Conservation (phyloP, 2,329 filamentous ascomycete genomes). For the Ceratocystis huliohia region DNA sequence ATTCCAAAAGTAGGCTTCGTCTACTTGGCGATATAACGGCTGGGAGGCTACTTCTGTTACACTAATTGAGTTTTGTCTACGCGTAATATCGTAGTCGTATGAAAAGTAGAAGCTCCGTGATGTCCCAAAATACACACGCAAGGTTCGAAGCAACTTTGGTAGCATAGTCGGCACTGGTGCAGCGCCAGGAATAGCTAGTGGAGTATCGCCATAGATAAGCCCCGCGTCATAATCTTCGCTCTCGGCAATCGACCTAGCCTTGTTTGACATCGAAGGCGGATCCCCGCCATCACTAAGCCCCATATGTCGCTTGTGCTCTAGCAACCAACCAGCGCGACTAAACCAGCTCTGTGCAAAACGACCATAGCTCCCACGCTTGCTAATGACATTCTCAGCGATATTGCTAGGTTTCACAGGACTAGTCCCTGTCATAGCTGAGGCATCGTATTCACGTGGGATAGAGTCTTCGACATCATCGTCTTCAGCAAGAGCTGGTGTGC, state of each 20-base stretch:
- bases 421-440: constrained; percentile 23
- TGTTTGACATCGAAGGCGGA: constrained; percentile 24
- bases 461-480: constrained; percentile 36
- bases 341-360: constrained; percentile 88
- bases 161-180: constrained; percentile 42
- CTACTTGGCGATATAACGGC: constrained; percentile 59
- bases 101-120: constrained; percentile 87
- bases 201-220: constrained; percentile 15
- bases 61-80: constrained; percentile 38
- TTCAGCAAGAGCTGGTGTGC: constrained; percentile 23
- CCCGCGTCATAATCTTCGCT: constrained; percentile 19
- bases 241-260: constrained; percentile 29
- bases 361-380: constrained; percentile 69
- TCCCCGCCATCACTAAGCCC: constrained; percentile 44
- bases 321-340: constrained; percentile 67
- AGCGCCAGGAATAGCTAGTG: neutral
- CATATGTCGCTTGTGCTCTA: constrained; percentile 55
- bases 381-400: constrained; percentile 80
- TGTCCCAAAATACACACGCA: constrained; percentile 69
- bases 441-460: constrained; percentile 27
- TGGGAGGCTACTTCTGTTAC: constrained; percentile 31
- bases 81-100: constrained; percentile 86
- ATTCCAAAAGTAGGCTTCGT: constrained; percentile 88
- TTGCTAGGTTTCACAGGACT: constrained; percentile 38
- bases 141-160: constrained; percentile 72